Evolutionary conservation across 2,329 filamentous ascomycete genomes (phyloP).

Genomic region (Penicillium sp.): DNA sequence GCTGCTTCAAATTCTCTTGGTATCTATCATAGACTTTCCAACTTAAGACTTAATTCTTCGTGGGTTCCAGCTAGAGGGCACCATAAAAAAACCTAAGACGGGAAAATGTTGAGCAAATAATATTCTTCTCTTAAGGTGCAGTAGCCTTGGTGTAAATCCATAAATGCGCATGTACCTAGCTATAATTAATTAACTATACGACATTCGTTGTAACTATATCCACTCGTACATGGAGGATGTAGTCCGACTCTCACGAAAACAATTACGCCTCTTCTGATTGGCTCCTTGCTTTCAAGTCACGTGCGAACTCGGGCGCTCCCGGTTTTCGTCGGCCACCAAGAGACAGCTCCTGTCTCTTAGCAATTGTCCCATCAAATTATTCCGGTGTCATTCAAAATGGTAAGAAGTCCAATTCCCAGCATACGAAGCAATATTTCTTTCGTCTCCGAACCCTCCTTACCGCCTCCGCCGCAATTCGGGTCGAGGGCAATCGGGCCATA

Average conservation of each 20-base stretch:
- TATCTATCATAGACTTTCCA: too few relatives aligned
- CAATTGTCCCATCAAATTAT: slow-evolving; percentile 29
- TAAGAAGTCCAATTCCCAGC: slow-evolving; percentile 17
- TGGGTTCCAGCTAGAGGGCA: too few relatives aligned
- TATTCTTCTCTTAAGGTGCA: neutral
- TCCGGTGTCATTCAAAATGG: slow-evolving; percentile 32
- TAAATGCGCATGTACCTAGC: neutral
- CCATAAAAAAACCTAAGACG: too few relatives aligned
- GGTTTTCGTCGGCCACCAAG: slow-evolving; percentile 37
- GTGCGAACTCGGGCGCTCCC: slow-evolving; percentile 30
- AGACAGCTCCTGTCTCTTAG: slow-evolving; percentile 24
- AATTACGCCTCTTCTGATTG: slow-evolving; percentile 29
- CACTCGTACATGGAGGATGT: neutral
- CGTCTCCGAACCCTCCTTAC: neutral
- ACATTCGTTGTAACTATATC: too few relatives aligned
- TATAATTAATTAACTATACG: too few relatives aligned
- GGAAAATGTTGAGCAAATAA: too few relatives aligned
- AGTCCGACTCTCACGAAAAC: neutral
- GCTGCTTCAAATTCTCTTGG: too few relatives aligned
- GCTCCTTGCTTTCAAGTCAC: slow-evolving; percentile 20
- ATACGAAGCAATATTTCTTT: too few relatives aligned
- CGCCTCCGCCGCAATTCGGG: neutral
- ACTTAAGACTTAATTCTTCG: too few relatives aligned
- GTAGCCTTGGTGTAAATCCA: neutral
- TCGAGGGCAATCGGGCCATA: slow-evolving; percentile 5